These are phyloP conservation scores for Amanita subjunquillea DNA, from an alignment of 768 basidiomycete species.

Conservation along the genomic window DNA sequence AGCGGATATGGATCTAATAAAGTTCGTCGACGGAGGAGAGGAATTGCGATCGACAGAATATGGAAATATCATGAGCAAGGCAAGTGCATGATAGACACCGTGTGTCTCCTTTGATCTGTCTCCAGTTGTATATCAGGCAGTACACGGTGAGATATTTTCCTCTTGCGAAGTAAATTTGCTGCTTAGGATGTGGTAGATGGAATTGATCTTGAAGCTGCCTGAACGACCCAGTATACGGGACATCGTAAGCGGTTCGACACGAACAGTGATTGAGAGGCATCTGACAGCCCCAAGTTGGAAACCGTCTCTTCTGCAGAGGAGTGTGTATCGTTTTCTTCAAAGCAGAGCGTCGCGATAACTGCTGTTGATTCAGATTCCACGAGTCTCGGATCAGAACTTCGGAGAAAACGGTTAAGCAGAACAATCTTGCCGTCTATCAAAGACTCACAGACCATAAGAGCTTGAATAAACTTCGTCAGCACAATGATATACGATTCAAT, in stretches of 20 bases:
- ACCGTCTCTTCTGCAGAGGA: constrained; percentile 57
- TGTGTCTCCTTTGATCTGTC: not conserved
- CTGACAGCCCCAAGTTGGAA: constrained; percentile 39
- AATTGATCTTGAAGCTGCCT: constrained; percentile 48
- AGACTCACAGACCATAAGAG: constrained; percentile 17
- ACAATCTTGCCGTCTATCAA: not conserved
- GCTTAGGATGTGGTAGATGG: constrained; percentile 39
- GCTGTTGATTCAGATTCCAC: constrained; percentile 35
- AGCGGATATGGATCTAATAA: constrained; percentile 49
- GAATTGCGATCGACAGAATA: constrained; percentile 56
- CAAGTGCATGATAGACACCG: constrained; percentile 13
- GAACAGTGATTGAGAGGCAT: not conserved
- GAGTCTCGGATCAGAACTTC: constrained; percentile 62
- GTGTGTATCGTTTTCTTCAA: constrained; percentile 23
- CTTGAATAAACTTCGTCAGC: constrained; percentile 58
- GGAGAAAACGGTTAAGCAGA: constrained; percentile 54
- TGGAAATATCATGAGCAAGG: constrained; percentile 86
- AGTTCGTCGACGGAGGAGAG: constrained; percentile 29
- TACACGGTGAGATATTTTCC: constrained; percentile 34
- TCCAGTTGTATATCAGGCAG: constrained; percentile 67
- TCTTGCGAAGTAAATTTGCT: not conserved
- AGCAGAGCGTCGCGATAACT: not conserved
- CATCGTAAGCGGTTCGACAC: constrained; percentile 37
- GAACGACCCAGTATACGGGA: constrained; percentile 48
- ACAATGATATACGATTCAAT: constrained; percentile 74